Conservation (phyloP, 1,139 yeast species). For the Protomyces inouyei region DNA sequence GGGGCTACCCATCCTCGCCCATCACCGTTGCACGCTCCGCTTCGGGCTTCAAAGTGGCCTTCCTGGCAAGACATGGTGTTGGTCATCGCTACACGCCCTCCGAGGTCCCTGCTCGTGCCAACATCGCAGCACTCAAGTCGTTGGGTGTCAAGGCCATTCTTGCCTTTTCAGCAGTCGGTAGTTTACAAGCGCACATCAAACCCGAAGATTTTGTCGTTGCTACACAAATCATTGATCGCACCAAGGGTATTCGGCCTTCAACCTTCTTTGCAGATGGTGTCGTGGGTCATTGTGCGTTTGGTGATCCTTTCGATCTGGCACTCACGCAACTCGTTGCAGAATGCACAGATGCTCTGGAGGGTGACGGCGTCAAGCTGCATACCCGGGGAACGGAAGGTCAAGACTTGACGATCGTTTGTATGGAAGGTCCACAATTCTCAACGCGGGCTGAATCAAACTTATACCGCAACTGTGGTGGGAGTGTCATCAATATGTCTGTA, state of each 20-base stretch:
- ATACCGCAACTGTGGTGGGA: constrained; percentile 87
- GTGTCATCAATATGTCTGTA: constrained; percentile 91
- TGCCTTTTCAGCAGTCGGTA: constrained; percentile 96
- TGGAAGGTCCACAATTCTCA: constrained; percentile 99
- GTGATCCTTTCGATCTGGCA: constrained; percentile 66
- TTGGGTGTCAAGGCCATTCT: constrained; percentile 81
- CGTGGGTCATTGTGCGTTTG: constrained; percentile 95
- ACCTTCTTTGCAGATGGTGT: constrained; percentile 89
- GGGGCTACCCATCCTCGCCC: constrained; percentile 96
- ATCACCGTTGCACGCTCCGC: constrained; percentile 77
- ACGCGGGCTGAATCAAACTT: constrained; percentile 94
- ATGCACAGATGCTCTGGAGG: constrained; percentile 58
- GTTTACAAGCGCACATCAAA: constrained; percentile 76
- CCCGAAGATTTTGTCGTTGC: constrained; percentile 96
- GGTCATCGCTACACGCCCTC: constrained; percentile 86
- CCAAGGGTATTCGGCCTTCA: constrained; percentile 87
- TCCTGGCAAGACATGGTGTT: constrained; percentile 88
- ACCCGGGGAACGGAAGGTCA: constrained; percentile 50
- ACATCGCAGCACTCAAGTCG: constrained; percentile 88
- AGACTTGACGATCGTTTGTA: constrained; percentile 82
- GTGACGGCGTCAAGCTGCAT: constrained; percentile 50
- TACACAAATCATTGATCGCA: constrained; percentile 90
- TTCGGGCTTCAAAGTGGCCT: constrained; percentile 81
- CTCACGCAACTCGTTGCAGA: constrained; percentile 60
- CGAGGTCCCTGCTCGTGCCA: constrained; percentile 88